Percentiles rank a stretch among this genome's conserved stretches.
These are phyloP conservation scores for Lactuca sativa DNA, from an alignment of 129 eudicot species.

Conservation along the genomic window DNA sequence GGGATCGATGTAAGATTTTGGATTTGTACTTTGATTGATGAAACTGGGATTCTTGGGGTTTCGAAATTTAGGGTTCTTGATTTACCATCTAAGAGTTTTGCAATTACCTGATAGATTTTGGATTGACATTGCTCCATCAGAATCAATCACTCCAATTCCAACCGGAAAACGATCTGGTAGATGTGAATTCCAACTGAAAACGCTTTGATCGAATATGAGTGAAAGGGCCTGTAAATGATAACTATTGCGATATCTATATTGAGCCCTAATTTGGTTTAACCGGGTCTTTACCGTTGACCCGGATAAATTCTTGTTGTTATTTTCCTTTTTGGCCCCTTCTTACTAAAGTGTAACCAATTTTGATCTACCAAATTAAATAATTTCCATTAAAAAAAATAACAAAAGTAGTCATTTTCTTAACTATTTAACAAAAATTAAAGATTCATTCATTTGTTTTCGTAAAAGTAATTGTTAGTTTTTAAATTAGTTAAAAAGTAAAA, in stretches of 20 bases:
- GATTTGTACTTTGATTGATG: constrained; percentile 47
- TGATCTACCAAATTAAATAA: not conserved
- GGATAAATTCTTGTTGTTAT: not conserved
- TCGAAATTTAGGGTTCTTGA: constrained; percentile 56
- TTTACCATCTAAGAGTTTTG: constrained; percentile 59
- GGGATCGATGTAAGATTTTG: constrained; percentile 63
- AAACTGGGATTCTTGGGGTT: constrained; percentile 43
- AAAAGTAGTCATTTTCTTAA: no score
- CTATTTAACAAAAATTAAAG: no score
- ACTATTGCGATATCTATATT: not conserved
- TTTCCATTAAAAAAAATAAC: not conserved
- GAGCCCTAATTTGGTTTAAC: constrained; percentile 8
- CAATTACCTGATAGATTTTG: constrained; percentile 50
- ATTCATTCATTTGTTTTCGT: no score
- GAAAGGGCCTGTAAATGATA: not conserved
- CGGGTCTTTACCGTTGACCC: constrained; percentile 13
- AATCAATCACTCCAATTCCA: constrained; percentile 3
- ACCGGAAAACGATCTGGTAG: constrained; percentile 9
- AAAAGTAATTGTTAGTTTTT: no score
- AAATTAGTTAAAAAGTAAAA: no score
- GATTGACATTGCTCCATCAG: constrained; percentile 32
- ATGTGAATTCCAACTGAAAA: not conserved
- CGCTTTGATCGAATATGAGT: constrained; percentile 8
- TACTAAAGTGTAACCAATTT: not conserved
- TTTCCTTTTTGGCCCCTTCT: not conserved